Base-by-base conservation (phyloP, 2,329 filamentous ascomycete species). In the Aspergillus pseudonomiae region DNA sequence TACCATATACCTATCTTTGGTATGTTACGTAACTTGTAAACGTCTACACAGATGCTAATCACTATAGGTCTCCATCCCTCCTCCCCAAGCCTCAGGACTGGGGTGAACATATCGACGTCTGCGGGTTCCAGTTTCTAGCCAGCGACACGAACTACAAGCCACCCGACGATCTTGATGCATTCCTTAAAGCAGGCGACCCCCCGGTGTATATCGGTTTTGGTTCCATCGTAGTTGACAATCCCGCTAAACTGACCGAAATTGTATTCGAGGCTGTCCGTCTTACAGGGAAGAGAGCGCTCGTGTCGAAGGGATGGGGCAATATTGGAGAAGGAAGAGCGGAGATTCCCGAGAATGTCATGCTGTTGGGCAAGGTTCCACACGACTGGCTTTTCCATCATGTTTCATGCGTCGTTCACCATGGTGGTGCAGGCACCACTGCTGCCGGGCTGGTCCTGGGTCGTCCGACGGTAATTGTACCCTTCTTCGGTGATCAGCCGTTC, bases 1-100 rank as follows among this genome's bases (percentile, higher is more conserved):
- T 97, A 19, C 93, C 94, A 0, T 92, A 92, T 70, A 96, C 94
- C 0, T 98, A 97, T 74, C 95, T 93, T 78, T 97, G 94, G 93
- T 83, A 71, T 64, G 71, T 41, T 28, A 28, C 9, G 11, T 14
- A 6, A 6, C 32, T 14, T 6, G 43, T 6, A 41, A 19, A 28
- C 57, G 14, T 26, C 10, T 14, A 69, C 63, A 59, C 63, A 68
- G 21, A 45, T 30, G 64, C 24, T 21, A 39, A 53, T 21, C 5
- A 6, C 6, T 21, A 4, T 59, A 82, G 82, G 82, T 94, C 91
- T 0, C 90, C 91, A 0, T 86, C 90, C 1, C 79, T 95, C 55
- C 91, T 93, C n/a, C 87, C 89, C 0, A 93, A 93, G 70, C 91
- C 92, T 0, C 85, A 85, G 41, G 92, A 95, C 74, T 95, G 92